These are phyloP conservation scores for Aspergillus ostianus DNA, from an alignment of 495 filamentous ascomycete species.

Conservation along the genomic window DNA sequence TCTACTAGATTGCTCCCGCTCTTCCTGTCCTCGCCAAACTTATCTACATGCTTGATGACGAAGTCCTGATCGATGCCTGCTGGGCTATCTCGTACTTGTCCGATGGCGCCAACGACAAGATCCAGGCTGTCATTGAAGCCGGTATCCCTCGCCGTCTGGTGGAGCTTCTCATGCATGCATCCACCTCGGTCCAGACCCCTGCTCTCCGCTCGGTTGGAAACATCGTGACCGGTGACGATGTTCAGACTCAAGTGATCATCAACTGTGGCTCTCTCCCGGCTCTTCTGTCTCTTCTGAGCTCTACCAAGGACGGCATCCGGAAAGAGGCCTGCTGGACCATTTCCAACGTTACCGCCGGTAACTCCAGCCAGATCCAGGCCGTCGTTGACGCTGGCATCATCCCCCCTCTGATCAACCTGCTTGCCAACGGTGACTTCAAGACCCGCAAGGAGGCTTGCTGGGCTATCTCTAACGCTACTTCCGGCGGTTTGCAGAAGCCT, in stretches of 20 bases:
- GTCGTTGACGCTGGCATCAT: slow-evolving; percentile 98
- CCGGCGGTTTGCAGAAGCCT: slow-evolving; percentile 95
- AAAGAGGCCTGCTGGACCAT: slow-evolving; percentile 99
- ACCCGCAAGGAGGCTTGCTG: slow-evolving; percentile 99
- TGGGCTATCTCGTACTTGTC: slow-evolving; percentile 99
- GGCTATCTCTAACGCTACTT: slow-evolving; percentile 99
- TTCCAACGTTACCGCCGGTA: slow-evolving; percentile 97
- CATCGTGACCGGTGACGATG: slow-evolving; percentile 98
- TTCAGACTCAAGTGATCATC: slow-evolving; percentile 99
- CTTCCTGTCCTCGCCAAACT: slow-evolving; percentile 97
- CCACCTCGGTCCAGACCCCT: slow-evolving; percentile 97
- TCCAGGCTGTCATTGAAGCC: slow-evolving; percentile 98
- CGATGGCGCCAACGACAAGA: slow-evolving; percentile 99
- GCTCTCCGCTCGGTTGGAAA: slow-evolving; percentile 97
- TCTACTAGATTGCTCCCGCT: slow-evolving; percentile 79
- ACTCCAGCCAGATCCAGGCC: slow-evolving; percentile 94
- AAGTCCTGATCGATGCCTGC: slow-evolving; percentile 98
- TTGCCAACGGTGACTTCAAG: slow-evolving; percentile 97
- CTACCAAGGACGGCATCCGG: slow-evolving; percentile 96
- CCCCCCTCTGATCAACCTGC: slow-evolving; percentile 89
- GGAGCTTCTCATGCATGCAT: slow-evolving; percentile 98
- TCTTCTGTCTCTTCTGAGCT: slow-evolving; percentile 87
- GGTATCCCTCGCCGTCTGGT: slow-evolving; percentile 96
- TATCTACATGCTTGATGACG: slow-evolving; percentile 97
- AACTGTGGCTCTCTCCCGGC: slow-evolving; percentile 94